These are phyloP conservation scores for Naegleria fowleri DNA, from an alignment of 208 protist genomes.

Conservation along the genomic window DNA sequence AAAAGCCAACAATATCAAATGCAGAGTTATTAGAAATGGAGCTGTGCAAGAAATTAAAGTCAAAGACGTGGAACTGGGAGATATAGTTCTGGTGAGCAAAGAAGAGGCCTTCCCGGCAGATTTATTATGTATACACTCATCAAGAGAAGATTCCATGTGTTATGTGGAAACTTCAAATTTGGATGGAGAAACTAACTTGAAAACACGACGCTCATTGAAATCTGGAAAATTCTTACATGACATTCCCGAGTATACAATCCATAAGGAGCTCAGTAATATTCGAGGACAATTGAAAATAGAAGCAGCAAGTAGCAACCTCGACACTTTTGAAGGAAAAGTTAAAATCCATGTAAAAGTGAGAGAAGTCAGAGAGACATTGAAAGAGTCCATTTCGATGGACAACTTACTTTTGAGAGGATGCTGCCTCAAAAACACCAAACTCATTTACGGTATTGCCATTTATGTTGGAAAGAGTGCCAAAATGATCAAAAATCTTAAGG, in stretches of 20 bases:
- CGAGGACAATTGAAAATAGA: slow-evolving; percentile 21
- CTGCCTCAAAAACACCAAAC: slow-evolving; percentile 49
- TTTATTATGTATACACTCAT: slow-evolving; percentile 35
- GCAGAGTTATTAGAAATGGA: slow-evolving; percentile 25
- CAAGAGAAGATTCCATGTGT: slow-evolving; percentile 23
- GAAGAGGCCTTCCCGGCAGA: slow-evolving; percentile 38
- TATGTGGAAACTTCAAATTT: slow-evolving; percentile 52
- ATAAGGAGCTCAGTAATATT: slow-evolving; percentile 1
- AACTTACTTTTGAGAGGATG: slow-evolving; percentile 52
- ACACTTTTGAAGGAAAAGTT: slow-evolving; percentile 34
- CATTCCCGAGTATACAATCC: background rate
- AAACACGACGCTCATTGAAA: slow-evolving; percentile 28
- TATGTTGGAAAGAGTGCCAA: slow-evolving; percentile 53
- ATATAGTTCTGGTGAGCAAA: slow-evolving; percentile 36
- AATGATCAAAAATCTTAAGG: slow-evolving; percentile 39
- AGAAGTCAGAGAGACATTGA: background rate
- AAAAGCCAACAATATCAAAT: slow-evolving; percentile 17
- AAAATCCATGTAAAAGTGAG: background rate
- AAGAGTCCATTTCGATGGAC: slow-evolving; percentile 10
- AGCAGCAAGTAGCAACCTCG: slow-evolving; percentile 22
- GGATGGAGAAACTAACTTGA: slow-evolving; percentile 51
- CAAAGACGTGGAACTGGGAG: slow-evolving; percentile 32
- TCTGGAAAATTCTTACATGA: background rate
- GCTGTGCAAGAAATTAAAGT: slow-evolving; percentile 24
- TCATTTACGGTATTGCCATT: slow-evolving; percentile 47